phyloP scores from a whole-genome alignment of 257 asterid genomes.

The Leptodermis oblonga region DNA sequence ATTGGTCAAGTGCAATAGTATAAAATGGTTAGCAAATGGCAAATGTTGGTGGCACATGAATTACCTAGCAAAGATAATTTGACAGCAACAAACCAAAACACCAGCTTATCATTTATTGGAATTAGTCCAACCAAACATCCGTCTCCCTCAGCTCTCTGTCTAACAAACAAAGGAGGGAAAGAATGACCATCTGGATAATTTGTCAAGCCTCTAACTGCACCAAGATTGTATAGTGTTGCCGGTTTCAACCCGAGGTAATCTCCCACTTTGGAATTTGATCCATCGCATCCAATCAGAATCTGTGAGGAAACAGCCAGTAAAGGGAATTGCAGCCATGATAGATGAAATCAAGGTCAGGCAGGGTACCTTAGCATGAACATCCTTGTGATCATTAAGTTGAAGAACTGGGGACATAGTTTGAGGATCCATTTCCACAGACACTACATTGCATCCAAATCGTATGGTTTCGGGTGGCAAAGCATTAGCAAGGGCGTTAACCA shows the following conservation, averaged over 20 bases:
- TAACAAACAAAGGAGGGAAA: conserved; percentile 22
- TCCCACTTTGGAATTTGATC: conserved; percentile 33
- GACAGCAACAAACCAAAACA: conserved; percentile 30
- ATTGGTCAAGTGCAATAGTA: neutral
- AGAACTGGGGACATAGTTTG: conserved; percentile 23
- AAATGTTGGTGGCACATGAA: neutral
- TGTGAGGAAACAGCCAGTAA: conserved; percentile 5
- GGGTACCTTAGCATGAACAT: conserved; percentile 27
- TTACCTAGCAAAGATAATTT: conserved; percentile 24
- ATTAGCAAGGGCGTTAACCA: conserved; percentile 31
- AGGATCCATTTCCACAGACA: conserved; percentile 20
- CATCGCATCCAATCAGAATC: conserved; percentile 41
- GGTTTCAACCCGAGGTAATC: conserved; percentile 31
- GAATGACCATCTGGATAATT: conserved; percentile 29
- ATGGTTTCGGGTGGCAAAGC: conserved; percentile 32
- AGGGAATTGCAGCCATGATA: neutral
- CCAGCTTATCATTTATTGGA: conserved; percentile 27
- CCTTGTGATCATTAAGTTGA: conserved; percentile 22
- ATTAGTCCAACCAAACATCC: conserved; percentile 22
- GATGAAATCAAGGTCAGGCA: neutral
- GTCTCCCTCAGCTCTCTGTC: conserved; percentile 22
- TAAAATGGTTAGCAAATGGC: no score
- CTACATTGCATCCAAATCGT: conserved; percentile 26
- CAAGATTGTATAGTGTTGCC: conserved; percentile 13
- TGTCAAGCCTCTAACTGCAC: conserved; percentile 31